A percentile compares a stretch with the other conserved stretches of the same genome.
Evolutionary conservation across 371 early-diverging fungal species (phyloP).

Genomic region (Haplosporangium sp.): DNA sequence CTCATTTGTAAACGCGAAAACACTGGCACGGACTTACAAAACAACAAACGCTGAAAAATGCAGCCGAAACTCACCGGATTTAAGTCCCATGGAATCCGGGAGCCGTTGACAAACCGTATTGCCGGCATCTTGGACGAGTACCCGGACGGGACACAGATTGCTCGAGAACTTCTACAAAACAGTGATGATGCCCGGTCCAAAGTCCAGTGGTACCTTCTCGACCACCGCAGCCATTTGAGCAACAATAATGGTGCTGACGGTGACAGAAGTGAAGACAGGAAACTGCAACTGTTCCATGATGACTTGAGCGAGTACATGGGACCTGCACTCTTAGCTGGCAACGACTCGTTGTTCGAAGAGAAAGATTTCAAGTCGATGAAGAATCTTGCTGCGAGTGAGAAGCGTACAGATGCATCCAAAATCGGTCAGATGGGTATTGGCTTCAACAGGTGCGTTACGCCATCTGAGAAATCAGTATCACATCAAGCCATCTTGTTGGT

Average conservation of each 20-base stretch:
- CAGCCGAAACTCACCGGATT: neutral
- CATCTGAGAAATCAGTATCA: too few relatives aligned
- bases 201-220: conserved; percentile 54
- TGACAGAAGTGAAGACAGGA: neutral
- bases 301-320: conserved; percentile 51
- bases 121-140: conserved; percentile 53
- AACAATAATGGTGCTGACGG: neutral
- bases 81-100: conserved; percentile 13
- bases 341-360: conserved; percentile 34
- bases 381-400: conserved; percentile 50
- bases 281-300: conserved; percentile 3
- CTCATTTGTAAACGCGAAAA: too few relatives aligned
- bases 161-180: conserved; percentile 56
- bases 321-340: conserved; percentile 53
- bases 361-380: conserved; percentile 43
- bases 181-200: conserved; percentile 55
- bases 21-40: too few relatives aligned
- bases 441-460: conserved; percentile 34
- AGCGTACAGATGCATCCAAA: conserved; percentile 29
- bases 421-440: conserved; percentile 56
- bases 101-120: conserved; percentile 51
- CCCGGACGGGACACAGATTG: conserved; percentile 56
- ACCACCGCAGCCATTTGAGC: conserved; percentile 31
- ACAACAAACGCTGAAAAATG: neutral
- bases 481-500: neutral